These are phyloP conservation scores for Naumovozyma castellii DNA, from an alignment of 805 yeast genomes.

Conservation along the genomic window DNA sequence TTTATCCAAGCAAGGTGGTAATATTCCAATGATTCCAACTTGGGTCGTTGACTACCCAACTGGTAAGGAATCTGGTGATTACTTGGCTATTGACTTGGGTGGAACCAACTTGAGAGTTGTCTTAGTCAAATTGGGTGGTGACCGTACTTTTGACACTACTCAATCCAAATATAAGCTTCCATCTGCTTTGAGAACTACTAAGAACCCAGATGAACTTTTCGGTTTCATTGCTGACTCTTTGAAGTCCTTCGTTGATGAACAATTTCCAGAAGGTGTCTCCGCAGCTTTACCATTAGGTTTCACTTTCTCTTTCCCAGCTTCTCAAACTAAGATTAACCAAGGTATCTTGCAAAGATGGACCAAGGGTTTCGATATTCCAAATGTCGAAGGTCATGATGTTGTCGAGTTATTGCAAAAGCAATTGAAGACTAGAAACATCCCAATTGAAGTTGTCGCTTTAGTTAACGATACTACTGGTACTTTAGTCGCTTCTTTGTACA, in stretches of 20 bases:
- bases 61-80: constrained; percentile 84
- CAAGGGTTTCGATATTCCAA: constrained; percentile 89
- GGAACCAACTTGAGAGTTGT: constrained; percentile 96
- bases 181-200: constrained; percentile 64
- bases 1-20: constrained; percentile 62
- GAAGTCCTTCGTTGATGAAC: constrained; percentile 55
- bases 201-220: constrained; percentile 62
- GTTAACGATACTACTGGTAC: constrained; percentile 98
- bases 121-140: constrained; percentile 73
- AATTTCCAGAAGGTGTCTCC: constrained; percentile 59
- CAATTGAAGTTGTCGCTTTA: constrained; percentile 81
- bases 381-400: constrained; percentile 90
- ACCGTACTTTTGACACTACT: constrained; percentile 71
- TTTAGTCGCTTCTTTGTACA: constrained; percentile 86
- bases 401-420: constrained; percentile 83
- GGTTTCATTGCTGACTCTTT: constrained; percentile 78
- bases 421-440: constrained; percentile 51
- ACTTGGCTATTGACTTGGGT: constrained; percentile 89
- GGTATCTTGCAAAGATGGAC: constrained; percentile 95
- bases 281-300: constrained; percentile 73
- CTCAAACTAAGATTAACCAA: constrained; percentile 71
- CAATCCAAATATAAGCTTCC: constrained; percentile 85
- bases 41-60: constrained; percentile 94
- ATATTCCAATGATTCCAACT: constrained; percentile 93
- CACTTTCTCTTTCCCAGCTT: constrained; percentile 88